phyloP scores from a whole-genome alignment of 1,284 basidiomycete genomes.

The Boletus mariae region DNA sequence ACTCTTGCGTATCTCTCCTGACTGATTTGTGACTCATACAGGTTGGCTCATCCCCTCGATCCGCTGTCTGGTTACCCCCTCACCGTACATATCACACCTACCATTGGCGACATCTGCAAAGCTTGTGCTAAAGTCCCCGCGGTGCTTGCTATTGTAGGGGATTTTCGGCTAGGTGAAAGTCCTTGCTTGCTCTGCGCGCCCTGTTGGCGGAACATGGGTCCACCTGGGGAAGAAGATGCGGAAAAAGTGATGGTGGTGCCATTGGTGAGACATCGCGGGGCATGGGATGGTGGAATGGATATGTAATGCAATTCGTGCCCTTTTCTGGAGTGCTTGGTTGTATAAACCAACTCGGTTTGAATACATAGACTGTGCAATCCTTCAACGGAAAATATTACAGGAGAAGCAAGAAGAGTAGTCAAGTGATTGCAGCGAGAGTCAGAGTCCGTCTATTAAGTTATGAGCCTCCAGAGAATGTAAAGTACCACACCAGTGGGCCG shows the following conservation, averaged over 20 bases:
- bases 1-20: neutral
- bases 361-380: neutral
- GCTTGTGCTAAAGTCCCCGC: constrained; percentile 69
- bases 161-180: constrained; percentile 70
- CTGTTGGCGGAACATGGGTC: constrained; percentile 71
- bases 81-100: constrained; percentile 58
- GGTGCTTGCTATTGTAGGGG: constrained; percentile 59
- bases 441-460: constrained; percentile 33
- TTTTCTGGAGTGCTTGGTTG: neutral
- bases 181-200: constrained; percentile 67
- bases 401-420: constrained; percentile 1
- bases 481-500: constrained; percentile 14
- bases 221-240: constrained; percentile 36
- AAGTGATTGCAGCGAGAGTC: neutral
- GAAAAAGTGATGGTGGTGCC: constrained; percentile 48
- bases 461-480: constrained; percentile 22
- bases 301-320: neutral
- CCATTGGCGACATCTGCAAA: constrained; percentile 59
- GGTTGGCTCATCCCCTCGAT: constrained; percentile 57
- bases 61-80: constrained; percentile 57
- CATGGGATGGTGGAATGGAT: constrained; percentile 15
- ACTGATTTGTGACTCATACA: constrained; percentile 27
- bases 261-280: constrained; percentile 43
- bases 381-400: constrained; percentile 8
- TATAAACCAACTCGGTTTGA: too few species aligned